These are phyloP conservation scores for Filobasidium uniguttulatum DNA, from an alignment of 1,284 basidiomycete genomes.

Conservation along the genomic window DNA sequence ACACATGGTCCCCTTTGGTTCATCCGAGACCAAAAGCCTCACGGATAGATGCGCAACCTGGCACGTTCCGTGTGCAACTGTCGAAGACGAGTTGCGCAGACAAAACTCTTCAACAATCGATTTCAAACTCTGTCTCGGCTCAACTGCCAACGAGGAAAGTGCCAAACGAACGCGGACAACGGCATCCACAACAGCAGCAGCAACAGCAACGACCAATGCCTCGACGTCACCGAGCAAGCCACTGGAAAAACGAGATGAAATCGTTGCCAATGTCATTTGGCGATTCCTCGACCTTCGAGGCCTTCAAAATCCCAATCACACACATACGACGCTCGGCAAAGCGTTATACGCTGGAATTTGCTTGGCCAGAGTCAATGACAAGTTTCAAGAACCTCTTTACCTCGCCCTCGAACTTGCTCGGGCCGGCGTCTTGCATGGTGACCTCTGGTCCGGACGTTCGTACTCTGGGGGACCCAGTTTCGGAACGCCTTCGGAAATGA, in stretches of 20 bases:
- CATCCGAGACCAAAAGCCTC: constrained; percentile 64
- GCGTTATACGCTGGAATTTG: constrained; percentile 75
- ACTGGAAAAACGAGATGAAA: constrained; percentile 95
- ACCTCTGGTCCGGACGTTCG: constrained; percentile 66
- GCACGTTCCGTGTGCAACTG: constrained; percentile 72
- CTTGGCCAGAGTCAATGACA: constrained; percentile 75
- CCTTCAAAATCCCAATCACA: constrained; percentile 77
- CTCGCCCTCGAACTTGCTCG: constrained; percentile 82
- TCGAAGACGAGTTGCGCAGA: constrained; percentile 87
- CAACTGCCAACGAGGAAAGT: constrained; percentile 63
- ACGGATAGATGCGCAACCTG: constrained; percentile 81
- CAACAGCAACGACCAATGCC: too few species aligned
- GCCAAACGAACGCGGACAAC: constrained; percentile 56
- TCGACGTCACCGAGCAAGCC: too few species aligned
- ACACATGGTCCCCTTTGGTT: constrained; percentile 51
- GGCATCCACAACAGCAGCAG: constrained; percentile 36
- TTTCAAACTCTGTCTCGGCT: constrained; percentile 84
- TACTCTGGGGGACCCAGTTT: constrained; percentile 93
- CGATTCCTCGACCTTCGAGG: constrained; percentile 90
- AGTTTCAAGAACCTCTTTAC: constrained; percentile 93
- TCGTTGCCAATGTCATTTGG: constrained; percentile 97
- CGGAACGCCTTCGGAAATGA: constrained; percentile 50
- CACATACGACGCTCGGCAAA: constrained; percentile 75
- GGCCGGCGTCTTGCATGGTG: constrained; percentile 87
- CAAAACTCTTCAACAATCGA: constrained; percentile 98